These are phyloP conservation scores for Limnanthes douglasii DNA, from an alignment of 345 rosid species.

Conservation along the genomic window DNA sequence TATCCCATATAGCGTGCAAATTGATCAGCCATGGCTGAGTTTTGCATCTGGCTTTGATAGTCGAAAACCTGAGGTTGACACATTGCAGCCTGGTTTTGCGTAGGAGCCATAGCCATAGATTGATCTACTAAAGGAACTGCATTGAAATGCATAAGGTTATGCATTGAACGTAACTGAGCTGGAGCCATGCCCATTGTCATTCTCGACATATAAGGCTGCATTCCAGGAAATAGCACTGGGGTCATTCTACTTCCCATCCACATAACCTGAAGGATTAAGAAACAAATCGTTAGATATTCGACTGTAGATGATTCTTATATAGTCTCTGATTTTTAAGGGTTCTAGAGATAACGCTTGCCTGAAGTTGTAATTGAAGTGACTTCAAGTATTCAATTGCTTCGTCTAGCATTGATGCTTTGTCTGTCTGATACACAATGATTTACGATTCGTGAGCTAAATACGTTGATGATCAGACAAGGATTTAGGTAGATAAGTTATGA, in stretches of 20 bases:
- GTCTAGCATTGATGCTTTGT: constrained; percentile 88
- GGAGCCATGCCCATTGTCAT: constrained; percentile 40
- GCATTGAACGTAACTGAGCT: constrained; percentile 14
- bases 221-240: constrained; percentile 76
- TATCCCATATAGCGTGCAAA: constrained; percentile 33
- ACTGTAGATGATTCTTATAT: too few species aligned
- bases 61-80: constrained; percentile 23
- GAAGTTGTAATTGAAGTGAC: constrained; percentile 88
- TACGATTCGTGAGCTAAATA: not conserved
- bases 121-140: constrained; percentile 31
- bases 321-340: not conserved
- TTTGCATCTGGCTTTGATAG: constrained; percentile 20
- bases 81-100: constrained; percentile 22
- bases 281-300: not conserved
- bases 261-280: constrained; percentile 37
- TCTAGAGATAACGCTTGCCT: constrained; percentile 37
- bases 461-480: too few species aligned
- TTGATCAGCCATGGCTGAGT: constrained; percentile 23
- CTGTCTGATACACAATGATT: constrained; percentile 35
- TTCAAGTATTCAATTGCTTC: constrained; percentile 89
- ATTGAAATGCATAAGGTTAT: constrained; percentile 25
- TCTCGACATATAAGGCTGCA: constrained; percentile 40
- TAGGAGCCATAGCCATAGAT: constrained; percentile 17
- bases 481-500: too few species aligned
- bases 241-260: constrained; percentile 83